Conservation (phyloP, 441 rosid species). For the Aquilaria agallochum region DNA sequence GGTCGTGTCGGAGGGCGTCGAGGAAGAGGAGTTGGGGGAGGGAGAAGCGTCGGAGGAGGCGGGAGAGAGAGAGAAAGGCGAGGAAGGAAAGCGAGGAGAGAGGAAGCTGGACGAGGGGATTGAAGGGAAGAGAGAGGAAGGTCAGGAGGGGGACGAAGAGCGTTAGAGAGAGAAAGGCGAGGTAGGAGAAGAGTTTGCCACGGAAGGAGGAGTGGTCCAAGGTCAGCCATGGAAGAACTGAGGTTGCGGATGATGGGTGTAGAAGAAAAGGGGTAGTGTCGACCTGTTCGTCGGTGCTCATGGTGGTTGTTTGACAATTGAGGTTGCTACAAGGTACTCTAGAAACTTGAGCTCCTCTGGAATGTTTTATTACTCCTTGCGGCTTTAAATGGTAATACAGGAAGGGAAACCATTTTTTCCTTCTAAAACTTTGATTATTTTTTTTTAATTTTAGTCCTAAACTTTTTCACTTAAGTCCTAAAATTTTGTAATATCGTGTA, state of each 20-base stretch:
- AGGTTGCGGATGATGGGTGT: slow-evolving; percentile 34
- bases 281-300: neutral
- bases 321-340: too few species aligned
- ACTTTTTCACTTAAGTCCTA: too few species aligned
- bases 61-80: slow-evolving; percentile 46
- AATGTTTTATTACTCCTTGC: too few species aligned
- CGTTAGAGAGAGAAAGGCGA: slow-evolving; percentile 39
- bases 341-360: too few species aligned
- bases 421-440: too few species aligned
- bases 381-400: too few species aligned
- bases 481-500: too few species aligned
- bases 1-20: slow-evolving; percentile 48
- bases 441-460: too few species aligned
- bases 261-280: slow-evolving; percentile 30
- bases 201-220: slow-evolving; percentile 63
- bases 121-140: slow-evolving; percentile 39
- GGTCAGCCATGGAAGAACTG: slow-evolving; percentile 49
- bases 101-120: slow-evolving; percentile 65
- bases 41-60: slow-evolving; percentile 49
- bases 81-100: slow-evolving; percentile 52
- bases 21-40: slow-evolving; percentile 64
- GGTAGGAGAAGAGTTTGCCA: slow-evolving; percentile 43
- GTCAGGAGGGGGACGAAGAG: slow-evolving; percentile 40
- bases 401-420: too few species aligned
- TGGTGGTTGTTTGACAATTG: neutral